These are phyloP conservation scores for Quercus robur DNA, from an alignment of 306 rosid genomes.

Conservation along the genomic window DNA sequence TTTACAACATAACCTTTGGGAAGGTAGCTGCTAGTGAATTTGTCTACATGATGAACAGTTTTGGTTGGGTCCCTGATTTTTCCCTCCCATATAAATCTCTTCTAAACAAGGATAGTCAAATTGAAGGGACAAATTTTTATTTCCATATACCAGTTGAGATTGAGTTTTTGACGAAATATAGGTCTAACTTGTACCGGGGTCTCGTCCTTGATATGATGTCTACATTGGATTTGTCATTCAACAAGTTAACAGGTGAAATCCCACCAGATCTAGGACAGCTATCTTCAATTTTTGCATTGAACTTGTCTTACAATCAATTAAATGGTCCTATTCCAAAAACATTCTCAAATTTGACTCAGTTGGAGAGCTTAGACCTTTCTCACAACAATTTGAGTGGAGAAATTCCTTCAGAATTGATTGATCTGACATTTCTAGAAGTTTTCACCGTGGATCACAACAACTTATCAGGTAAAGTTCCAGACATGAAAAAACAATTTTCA, in stretches of 20 bases:
- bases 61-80: no score
- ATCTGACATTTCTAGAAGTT: neutral
- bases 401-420: neutral
- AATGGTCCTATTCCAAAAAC: neutral
- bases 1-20: neutral
- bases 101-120: no score
- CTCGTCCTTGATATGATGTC: neutral
- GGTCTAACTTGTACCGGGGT: neutral
- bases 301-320: conserved; percentile 4
- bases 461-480: neutral
- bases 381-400: neutral
- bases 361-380: conserved; percentile 12
- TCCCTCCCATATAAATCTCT: no score
- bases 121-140: no score
- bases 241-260: neutral
- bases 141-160: neutral
- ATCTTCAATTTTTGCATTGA: neutral
- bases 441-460: conserved; percentile 10
- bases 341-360: neutral
- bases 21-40: neutral
- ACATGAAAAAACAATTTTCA: neutral
- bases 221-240: conserved; percentile 3
- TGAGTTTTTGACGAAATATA: neutral
- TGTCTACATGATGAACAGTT: no score
- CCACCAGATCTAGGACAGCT: neutral